Evolutionary conservation across 495 filamentous ascomycete genomes (phyloP).

Genomic region (Lepidopterella palustris): DNA sequence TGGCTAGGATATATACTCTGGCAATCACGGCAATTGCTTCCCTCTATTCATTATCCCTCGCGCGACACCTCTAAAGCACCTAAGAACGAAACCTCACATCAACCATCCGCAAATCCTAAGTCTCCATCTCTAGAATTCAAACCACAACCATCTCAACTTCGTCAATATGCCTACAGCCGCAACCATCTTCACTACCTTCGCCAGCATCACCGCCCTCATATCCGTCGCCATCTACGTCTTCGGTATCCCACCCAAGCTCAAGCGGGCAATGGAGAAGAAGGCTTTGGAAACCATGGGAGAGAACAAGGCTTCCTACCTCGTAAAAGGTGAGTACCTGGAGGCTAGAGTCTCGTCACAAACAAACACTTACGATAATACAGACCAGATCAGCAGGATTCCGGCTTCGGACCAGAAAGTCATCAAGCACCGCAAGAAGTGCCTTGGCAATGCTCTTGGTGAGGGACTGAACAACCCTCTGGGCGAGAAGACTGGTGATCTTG

Average conservation of each 20-base stretch:
- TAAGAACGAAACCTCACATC: neutral
- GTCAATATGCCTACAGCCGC: slow-evolving; percentile 1
- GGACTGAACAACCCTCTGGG: slow-evolving; percentile 36
- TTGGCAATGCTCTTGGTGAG: slow-evolving; percentile 34
- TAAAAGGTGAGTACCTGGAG: slow-evolving; percentile 24
- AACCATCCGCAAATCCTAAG: neutral
- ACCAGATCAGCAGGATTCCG: slow-evolving; percentile 37
- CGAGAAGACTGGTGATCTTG: slow-evolving; percentile 31
- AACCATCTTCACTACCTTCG: slow-evolving; percentile 22
- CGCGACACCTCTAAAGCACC: neutral
- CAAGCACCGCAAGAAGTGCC: slow-evolving; percentile 35
- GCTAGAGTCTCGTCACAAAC: neutral
- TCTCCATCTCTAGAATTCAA: neutral
- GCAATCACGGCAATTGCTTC: neutral
- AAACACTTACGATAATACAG: slow-evolving; percentile 10
- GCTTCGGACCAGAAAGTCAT: slow-evolving; percentile 36
- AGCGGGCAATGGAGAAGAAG: slow-evolving; percentile 42
- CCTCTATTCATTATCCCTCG: slow-evolving; percentile 2
- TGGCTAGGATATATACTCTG: neutral
- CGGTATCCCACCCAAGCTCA: slow-evolving; percentile 38
- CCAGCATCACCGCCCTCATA: slow-evolving; percentile 21
- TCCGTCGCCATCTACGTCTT: slow-evolving; percentile 30
- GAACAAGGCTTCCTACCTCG: slow-evolving; percentile 42
- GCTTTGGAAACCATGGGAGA: slow-evolving; percentile 49
- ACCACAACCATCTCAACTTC: slow-evolving; percentile 19